Evolutionary conservation across 1,284 basidiomycete species (phyloP).

Genomic region (Puccinia horiana): DNA sequence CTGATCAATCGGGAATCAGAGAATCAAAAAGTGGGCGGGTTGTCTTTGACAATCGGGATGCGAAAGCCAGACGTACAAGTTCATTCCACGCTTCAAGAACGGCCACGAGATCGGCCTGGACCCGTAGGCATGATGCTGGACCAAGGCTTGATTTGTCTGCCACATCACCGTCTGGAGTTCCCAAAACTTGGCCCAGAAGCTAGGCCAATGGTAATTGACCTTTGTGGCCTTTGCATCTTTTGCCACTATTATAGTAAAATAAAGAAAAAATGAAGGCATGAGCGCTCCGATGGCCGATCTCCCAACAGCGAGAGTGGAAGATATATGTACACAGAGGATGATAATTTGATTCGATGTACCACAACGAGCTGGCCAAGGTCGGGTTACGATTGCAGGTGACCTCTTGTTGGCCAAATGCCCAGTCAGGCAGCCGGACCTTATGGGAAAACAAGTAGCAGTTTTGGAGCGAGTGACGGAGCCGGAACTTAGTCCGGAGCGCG

Average conservation of each 20-base stretch:
- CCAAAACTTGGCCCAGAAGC: slow-evolving; percentile 84
- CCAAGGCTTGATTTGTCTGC: slow-evolving; percentile 93
- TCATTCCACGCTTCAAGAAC: slow-evolving; percentile 80
- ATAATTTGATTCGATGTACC: slow-evolving; percentile 85
- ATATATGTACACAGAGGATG: slow-evolving; percentile 71
- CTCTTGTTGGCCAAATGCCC: slow-evolving; percentile 98
- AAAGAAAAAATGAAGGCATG: neutral
- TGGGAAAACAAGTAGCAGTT: slow-evolving; percentile 98
- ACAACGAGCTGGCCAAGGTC: slow-evolving; percentile 81
- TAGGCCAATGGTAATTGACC: slow-evolving; percentile 75
- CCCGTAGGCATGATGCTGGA: slow-evolving; percentile 90
- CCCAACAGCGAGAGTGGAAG: neutral
- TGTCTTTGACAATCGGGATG: neutral
- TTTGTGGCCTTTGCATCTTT: slow-evolving; percentile 66
- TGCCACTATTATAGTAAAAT: slow-evolving; percentile 64
- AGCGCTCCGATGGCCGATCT: neutral
- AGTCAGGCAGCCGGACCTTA: slow-evolving; percentile 93
- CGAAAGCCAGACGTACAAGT: slow-evolving; percentile 54
- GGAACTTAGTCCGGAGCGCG: slow-evolving; percentile 80
- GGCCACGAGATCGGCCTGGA: slow-evolving; percentile 91
- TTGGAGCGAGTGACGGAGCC: slow-evolving; percentile 78
- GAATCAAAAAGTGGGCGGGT: too few species aligned
- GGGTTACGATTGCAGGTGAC: slow-evolving; percentile 97
- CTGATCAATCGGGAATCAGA: slow-evolving; percentile 61
- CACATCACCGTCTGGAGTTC: slow-evolving; percentile 96